Percentiles rank a stretch among this genome's conserved stretches.
phyloP scores from a whole-genome alignment of 192 early-diverging fungal genomes.

The Coemansia sp. region DNA sequence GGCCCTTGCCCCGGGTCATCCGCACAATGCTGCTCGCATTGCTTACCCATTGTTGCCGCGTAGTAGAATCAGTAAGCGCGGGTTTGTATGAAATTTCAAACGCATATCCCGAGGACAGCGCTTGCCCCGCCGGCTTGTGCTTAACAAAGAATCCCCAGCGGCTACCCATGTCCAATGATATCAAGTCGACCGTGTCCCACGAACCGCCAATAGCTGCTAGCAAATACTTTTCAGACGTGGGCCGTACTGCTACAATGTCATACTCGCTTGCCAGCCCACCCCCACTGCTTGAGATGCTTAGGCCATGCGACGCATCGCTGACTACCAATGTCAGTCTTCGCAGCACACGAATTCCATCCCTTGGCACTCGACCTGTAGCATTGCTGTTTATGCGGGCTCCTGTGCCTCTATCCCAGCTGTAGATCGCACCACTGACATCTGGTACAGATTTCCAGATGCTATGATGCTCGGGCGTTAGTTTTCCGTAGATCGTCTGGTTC shows the following conservation, averaged over 20 bases:
- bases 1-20: conserved; percentile 32
- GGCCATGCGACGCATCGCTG: conserved; percentile 42
- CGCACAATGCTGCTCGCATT: conserved; percentile 47
- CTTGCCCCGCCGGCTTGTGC: conserved; percentile 49
- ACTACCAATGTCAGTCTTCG: conserved; percentile 44
- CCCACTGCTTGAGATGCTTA: conserved; percentile 25
- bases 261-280: conserved; percentile 21
- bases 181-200: conserved; percentile 44
- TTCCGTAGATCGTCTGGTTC: conserved; percentile 43
- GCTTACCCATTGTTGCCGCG: conserved; percentile 54
- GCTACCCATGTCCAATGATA: conserved; percentile 45
- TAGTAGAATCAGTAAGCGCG: conserved; percentile 25
- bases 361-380: conserved; percentile 6
- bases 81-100: conserved; percentile 40
- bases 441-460: conserved; percentile 38
- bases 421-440: conserved; percentile 13
- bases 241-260: conserved; percentile 52
- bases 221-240: conserved; percentile 38
- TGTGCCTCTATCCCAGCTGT: conserved; percentile 30
- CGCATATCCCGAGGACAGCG: conserved; percentile 28
- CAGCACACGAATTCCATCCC: conserved; percentile 36
- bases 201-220: conserved; percentile 36
- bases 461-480: conserved; percentile 34
- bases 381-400: conserved; percentile 19
- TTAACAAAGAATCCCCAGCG: conserved; percentile 54